Evolutionary conservation across 805 yeast genomes (phyloP).

Genomic region (Vanderwaltozyma tropicalis): DNA sequence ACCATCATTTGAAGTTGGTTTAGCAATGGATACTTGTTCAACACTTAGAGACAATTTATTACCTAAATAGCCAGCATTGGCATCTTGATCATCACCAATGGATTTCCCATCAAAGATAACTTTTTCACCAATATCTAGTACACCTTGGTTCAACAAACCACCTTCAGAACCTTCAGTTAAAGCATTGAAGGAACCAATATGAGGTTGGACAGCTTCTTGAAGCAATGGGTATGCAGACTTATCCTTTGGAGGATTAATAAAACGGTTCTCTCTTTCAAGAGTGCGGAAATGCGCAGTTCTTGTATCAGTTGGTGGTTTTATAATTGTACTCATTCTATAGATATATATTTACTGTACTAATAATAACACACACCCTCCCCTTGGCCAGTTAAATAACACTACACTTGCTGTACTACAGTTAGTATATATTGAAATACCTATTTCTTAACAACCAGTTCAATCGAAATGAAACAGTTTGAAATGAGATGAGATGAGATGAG

Average conservation of each 20-base stretch:
- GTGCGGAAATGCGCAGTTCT: constrained; percentile 48
- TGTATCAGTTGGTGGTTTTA: constrained; percentile 19
- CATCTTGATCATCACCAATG: constrained; percentile 9
- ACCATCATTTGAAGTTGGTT: constrained; percentile 48
- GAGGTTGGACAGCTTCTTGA: constrained; percentile 87
- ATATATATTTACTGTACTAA: too few relatives aligned
- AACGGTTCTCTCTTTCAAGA: constrained; percentile 76
- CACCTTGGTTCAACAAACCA: constrained; percentile 76
- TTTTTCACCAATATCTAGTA: constrained; percentile 77
- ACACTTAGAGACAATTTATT: constrained; percentile 75
- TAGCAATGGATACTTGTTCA: constrained; percentile 80
- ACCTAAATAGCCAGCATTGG: constrained; percentile 58
- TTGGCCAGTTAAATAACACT: not conserved
- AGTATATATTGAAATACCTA: too few relatives aligned
- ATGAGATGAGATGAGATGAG: constrained; percentile 9
- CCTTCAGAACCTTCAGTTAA: constrained; percentile 81
- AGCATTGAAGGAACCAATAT: constrained; percentile 92
- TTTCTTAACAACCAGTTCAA: not conserved
- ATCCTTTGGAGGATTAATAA: constrained; percentile 82
- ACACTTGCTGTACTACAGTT: too few relatives aligned
- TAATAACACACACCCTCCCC: not conserved
- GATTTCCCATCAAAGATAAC: constrained; percentile 65
- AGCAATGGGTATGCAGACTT: constrained; percentile 72
- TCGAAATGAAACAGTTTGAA: too few relatives aligned
- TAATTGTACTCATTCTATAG: constrained; percentile 24